Base-by-base conservation (phyloP, 106 monocot species). In the Dendrobium chrysotoxum region DNA sequence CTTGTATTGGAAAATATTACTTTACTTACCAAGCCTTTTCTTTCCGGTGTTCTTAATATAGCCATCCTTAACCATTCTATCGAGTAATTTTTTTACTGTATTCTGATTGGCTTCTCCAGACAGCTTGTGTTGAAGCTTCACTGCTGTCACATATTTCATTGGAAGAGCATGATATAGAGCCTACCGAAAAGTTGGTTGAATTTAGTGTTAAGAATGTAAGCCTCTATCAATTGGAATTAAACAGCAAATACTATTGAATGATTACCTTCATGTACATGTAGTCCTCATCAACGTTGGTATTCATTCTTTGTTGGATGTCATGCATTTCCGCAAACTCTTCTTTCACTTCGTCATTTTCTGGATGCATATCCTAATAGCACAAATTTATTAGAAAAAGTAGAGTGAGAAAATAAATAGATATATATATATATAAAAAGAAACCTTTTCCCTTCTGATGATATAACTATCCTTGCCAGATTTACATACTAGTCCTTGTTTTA, bases 111-210 rank as follows among this genome's bases (percentile, higher is more conserved):
- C 88, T 83, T 90, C 87, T 45, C 93, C 93, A 35, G 84, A 83
- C 25, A 93, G 55, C 83, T 92, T 95, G 20, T 75, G 81, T n/a
- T 91, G 95, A 78, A 95, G 95, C 76, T 98, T 98, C 76, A 85
- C 30, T 80, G 91, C 42, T 39, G 98, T 86, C 76, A 98, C 92
- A 83, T 91, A 95, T 74, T 95, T 94, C 98, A 98, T 89, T 5
- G 92, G 94, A 87, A 98, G 95, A 80, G 89, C 88, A 89, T 91
- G 84, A 73, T 89, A 98, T 44, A 98, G 53, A 78, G 94, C 98
- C 98, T 98, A 81, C 53, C 88, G 1, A 31, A 25, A 82, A 72
- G 16, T 17, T 47, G 35, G 23, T 16, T 17, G 8, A 44, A 75
- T 79, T 67, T 45, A 42, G 9, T 74, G 4, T n/a, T 74, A 74